phyloP scores from a whole-genome alignment of 176 grass and related monocot species.

The Oryza meyeriana region DNA sequence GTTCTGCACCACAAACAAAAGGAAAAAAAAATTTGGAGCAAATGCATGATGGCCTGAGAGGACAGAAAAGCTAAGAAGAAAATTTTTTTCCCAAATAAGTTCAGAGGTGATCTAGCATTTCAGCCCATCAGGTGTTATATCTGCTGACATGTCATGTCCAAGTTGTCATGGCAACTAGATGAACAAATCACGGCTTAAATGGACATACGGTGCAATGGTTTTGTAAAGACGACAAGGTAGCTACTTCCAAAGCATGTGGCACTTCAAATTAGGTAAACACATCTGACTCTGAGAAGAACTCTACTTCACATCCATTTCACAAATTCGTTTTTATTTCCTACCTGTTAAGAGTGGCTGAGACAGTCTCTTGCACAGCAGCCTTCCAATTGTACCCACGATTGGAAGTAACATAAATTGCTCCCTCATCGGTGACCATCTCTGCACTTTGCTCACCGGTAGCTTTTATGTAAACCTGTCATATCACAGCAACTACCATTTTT shows the following conservation, averaged over 20 bases:
- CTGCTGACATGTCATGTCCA: not conserved
- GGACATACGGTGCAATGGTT: not conserved
- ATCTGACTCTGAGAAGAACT: not conserved
- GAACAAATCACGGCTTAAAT: not conserved
- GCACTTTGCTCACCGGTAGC: slow-evolving; percentile 88
- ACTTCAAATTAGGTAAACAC: not conserved
- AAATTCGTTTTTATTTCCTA: slow-evolving; percentile 16
- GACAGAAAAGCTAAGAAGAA: not conserved
- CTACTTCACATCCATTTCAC: not conserved
- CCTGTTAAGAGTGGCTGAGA: slow-evolving; percentile 95
- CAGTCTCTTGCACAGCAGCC: slow-evolving; percentile 96
- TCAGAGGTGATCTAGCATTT: not conserved
- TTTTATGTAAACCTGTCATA: slow-evolving; percentile 82
- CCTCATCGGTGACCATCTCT: slow-evolving; percentile 95
- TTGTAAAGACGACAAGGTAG: not conserved
- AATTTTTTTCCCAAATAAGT: not conserved
- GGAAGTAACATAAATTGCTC: slow-evolving; percentile 98
- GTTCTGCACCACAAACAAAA: slow-evolving; percentile 71
- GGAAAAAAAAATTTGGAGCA: not conserved
- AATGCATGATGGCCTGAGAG: not conserved
- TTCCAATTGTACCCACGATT: slow-evolving; percentile 99
- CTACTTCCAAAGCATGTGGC: not conserved
- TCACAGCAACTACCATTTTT: not conserved
- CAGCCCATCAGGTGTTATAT: not conserved
- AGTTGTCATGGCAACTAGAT: not conserved